Evolutionary conservation across 176 grass and related monocot genomes (phyloP).

Genomic region (Oryza meyeriana): DNA sequence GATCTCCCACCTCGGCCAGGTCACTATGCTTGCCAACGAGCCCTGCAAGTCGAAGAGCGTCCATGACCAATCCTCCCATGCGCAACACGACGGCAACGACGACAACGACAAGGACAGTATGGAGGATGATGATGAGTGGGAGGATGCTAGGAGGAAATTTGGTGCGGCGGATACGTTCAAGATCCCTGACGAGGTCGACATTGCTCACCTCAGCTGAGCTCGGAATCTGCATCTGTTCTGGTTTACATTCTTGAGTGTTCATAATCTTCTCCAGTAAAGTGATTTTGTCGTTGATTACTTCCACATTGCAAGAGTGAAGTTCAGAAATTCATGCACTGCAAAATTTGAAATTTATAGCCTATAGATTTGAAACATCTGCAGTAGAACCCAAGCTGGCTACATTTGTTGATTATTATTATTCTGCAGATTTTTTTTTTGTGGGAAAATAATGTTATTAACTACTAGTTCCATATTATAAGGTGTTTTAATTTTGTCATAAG

Average conservation of each 20-base stretch:
- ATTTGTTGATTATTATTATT: background rate
- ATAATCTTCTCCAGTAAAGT: background rate
- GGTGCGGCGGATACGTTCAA: slow-evolving; percentile 73
- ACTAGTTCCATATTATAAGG: too few relatives aligned
- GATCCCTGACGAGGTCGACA: slow-evolving; percentile 62
- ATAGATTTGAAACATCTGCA: background rate
- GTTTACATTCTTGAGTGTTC: background rate
- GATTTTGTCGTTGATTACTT: background rate
- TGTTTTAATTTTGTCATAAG: too few relatives aligned
- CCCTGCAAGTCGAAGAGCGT: slow-evolving; percentile 65
- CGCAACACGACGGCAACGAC: background rate
- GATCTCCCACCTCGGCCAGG: slow-evolving; percentile 73
- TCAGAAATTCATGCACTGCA: background rate
- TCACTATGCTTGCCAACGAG: slow-evolving; percentile 65
- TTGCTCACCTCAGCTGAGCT: slow-evolving; percentile 62
- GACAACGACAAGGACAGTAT: slow-evolving; percentile 2
- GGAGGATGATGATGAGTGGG: slow-evolving; percentile 62
- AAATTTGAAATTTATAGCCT: background rate
- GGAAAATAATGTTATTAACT: background rate
- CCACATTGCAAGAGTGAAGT: background rate
- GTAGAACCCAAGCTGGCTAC: background rate
- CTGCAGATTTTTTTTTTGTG: background rate
- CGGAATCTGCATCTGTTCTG: background rate
- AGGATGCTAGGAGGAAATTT: slow-evolving; percentile 63
- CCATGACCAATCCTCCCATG: slow-evolving; percentile 14